Conservation (phyloP, 2,329 filamentous ascomycete species). For the Cadophora sp. region DNA sequence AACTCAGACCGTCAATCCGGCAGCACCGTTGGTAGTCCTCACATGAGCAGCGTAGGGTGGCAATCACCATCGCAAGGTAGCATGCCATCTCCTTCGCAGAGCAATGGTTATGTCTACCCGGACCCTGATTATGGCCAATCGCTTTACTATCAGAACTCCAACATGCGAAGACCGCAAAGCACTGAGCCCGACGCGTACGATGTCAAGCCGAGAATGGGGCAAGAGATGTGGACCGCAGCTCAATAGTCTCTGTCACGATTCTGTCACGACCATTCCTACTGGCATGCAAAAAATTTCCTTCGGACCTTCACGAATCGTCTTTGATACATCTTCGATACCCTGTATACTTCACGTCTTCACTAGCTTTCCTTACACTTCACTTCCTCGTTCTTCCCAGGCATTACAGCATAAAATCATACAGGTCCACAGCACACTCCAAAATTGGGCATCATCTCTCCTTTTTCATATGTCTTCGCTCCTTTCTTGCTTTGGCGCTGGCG, state of each 20-base stretch:
- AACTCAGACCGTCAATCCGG: conserved; percentile 75
- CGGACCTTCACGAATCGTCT: conserved; percentile 25
- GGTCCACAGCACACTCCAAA: conserved; percentile 29
- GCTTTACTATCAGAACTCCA: conserved; percentile 75
- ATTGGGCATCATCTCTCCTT: conserved; percentile 25
- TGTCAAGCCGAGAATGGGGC: conserved; percentile 60
- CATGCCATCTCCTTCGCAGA: conserved; percentile 66
- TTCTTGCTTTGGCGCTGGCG: conserved; percentile 20
- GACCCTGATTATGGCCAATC: conserved; percentile 80
- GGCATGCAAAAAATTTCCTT: conserved; percentile 17
- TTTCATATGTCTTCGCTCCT: conserved; percentile 16
- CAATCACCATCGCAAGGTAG: conserved; percentile 76
- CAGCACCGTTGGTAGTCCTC: conserved; percentile 84
- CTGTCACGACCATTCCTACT: background rate
- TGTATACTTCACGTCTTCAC: conserved; percentile 37
- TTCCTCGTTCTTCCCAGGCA: conserved; percentile 26
- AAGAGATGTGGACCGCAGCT: conserved; percentile 58
- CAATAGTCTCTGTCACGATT: conserved; percentile 46
- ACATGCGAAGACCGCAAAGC: conserved; percentile 76
- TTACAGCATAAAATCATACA: conserved; percentile 32
- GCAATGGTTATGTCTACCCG: conserved; percentile 76
- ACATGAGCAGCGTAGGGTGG: conserved; percentile 79
- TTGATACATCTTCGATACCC: conserved; percentile 39
- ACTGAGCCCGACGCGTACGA: conserved; percentile 74
- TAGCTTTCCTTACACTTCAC: conserved; percentile 24